Evolutionary conservation across 441 rosid species (phyloP).

Genomic region (Raphanus hybrid): DNA sequence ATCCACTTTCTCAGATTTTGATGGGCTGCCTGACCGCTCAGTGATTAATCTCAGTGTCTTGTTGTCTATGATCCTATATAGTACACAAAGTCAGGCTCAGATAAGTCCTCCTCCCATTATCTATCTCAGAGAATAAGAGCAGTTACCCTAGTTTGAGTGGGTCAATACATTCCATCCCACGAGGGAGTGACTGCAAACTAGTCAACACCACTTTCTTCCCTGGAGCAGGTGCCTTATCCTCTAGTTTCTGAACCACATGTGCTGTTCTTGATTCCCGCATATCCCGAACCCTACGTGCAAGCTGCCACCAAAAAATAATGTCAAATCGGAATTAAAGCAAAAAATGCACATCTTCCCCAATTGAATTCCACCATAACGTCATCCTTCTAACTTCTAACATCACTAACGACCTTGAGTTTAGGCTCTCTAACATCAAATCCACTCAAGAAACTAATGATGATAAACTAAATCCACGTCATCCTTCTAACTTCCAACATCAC

Average conservation of each 20-base stretch:
- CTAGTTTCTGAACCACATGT: slow-evolving; percentile 79
- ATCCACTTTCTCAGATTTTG: slow-evolving; percentile 71
- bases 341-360: slow-evolving; percentile 1
- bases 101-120: not conserved
- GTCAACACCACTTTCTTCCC: slow-evolving; percentile 57
- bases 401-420: slow-evolving; percentile 2
- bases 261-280: slow-evolving; percentile 94
- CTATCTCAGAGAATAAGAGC: slow-evolving; percentile 12
- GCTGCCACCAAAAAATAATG: slow-evolving; percentile 50
- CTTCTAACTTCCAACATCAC: not conserved
- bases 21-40: slow-evolving; percentile 65
- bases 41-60: slow-evolving; percentile 84
- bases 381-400: not conserved
- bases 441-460: slow-evolving; percentile 7
- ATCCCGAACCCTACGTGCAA: slow-evolving; percentile 90
- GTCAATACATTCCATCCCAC: slow-evolving; percentile 96
- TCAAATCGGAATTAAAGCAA: not conserved
- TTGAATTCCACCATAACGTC: not conserved
- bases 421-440: slow-evolving; percentile 10
- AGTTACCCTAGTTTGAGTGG: slow-evolving; percentile 93
- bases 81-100: slow-evolving; percentile 17
- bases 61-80: slow-evolving; percentile 87
- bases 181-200: slow-evolving; percentile 80
- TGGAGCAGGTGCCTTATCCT: slow-evolving; percentile 57
- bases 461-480: not conserved